Conservation (phyloP, 768 basidiomycete species). For the Hirschioporus abietinus region DNA sequence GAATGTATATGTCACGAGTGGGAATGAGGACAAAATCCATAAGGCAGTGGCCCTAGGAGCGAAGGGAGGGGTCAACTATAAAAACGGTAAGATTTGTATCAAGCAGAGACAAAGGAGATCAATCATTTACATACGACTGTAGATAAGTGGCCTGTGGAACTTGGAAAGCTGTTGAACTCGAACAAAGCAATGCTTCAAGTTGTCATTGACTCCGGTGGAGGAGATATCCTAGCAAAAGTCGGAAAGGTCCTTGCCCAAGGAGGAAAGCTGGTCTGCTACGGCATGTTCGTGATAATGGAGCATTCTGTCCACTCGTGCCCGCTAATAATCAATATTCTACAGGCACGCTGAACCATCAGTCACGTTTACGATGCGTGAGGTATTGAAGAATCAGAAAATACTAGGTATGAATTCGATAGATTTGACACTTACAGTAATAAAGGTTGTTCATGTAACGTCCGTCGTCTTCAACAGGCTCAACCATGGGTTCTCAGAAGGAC, state of each 20-base stretch:
- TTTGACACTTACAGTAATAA: neutral
- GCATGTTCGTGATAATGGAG: conserved; percentile 42
- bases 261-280: conserved; percentile 58
- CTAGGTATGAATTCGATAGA: conserved; percentile 43
- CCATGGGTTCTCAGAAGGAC: conserved; percentile 79
- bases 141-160: conserved; percentile 50
- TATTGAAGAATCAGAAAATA: conserved; percentile 68
- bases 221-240: conserved; percentile 50
- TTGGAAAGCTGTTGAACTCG: conserved; percentile 37
- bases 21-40: conserved; percentile 60
- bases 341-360: conserved; percentile 62
- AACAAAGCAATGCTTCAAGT: conserved; percentile 39
- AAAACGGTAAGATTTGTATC: conserved; percentile 39
- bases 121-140: neutral
- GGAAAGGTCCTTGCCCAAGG: conserved; percentile 49
- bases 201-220: conserved; percentile 68
- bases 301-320: conserved; percentile 4
- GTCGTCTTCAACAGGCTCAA: conserved; percentile 49
- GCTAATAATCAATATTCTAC: conserved; percentile 10
- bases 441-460: conserved; percentile 4
- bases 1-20: conserved; percentile 78
- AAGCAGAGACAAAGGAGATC: neutral
- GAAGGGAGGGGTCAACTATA: conserved; percentile 73
- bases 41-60: conserved; percentile 67
- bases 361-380: conserved; percentile 71